Percentiles rank a stretch among this genome's conserved stretches.
Conservation (phyloP, 2,329 filamentous ascomycete species). For the Colletotrichum tofieldiae region DNA sequence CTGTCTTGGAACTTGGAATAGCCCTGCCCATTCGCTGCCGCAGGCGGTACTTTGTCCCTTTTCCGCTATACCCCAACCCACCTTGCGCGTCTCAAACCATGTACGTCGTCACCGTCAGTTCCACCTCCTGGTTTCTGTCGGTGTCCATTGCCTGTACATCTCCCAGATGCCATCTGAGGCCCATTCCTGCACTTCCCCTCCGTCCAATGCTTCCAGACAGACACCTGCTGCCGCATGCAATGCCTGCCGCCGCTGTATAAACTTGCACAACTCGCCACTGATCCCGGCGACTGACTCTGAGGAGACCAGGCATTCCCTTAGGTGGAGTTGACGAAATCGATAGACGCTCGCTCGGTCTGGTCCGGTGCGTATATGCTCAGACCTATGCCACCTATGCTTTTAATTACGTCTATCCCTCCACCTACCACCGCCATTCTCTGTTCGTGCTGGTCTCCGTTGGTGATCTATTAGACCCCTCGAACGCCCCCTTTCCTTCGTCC, state of each 20-base stretch:
- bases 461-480: constrained; percentile 37
- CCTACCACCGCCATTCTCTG: constrained; percentile 17
- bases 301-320: constrained; percentile 34
- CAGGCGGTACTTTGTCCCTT: constrained; percentile 40
- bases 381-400: constrained; percentile 38
- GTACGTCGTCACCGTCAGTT: constrained; percentile 42
- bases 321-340: constrained; percentile 36
- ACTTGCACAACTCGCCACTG: constrained; percentile 38
- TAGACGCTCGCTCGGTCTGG: constrained; percentile 41
- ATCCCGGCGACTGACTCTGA: constrained; percentile 37
- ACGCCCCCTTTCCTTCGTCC: constrained; percentile 24
- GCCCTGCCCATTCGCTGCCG: constrained; percentile 41
- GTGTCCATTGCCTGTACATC: constrained; percentile 26
- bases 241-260: constrained; percentile 19
- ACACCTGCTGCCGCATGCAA: constrained; percentile 26
- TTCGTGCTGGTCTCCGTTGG: constrained; percentile 34
- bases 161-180: constrained; percentile 42
- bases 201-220: constrained; percentile 35
- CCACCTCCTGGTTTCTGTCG: constrained; percentile 42
- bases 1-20: constrained; percentile 41
- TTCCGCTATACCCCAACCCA: constrained; percentile 40
- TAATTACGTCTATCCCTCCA: constrained; percentile 41
- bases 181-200: constrained; percentile 16
- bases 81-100: constrained; percentile 44
- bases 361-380: constrained; percentile 39